Percentiles rank a stretch among this genome's conserved stretches.
phyloP scores from a whole-genome alignment of 2,329 filamentous ascomycete genomes.

The Plectosphaerella sp. region DNA sequence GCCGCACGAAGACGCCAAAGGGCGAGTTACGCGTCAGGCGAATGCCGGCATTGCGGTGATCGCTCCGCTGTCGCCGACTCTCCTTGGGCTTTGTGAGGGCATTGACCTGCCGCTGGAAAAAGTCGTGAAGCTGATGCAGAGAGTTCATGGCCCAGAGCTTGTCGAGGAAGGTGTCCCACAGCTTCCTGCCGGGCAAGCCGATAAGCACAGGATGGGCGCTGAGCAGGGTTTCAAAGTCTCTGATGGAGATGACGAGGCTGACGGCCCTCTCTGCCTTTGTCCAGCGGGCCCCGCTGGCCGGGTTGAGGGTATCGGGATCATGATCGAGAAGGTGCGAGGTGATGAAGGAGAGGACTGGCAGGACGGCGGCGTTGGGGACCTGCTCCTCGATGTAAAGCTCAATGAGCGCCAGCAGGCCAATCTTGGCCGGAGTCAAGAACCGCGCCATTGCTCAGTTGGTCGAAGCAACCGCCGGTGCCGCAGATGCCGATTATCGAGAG shows the following conservation, averaged over 20 bases:
- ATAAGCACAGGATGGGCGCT: conserved; percentile 44
- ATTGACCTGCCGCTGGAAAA: conserved; percentile 58
- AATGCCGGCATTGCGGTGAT: conserved; percentile 43
- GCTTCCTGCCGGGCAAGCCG: conserved; percentile 66
- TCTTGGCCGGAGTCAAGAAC: conserved; percentile 84
- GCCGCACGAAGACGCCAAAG: conserved; percentile 74
- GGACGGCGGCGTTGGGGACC: conserved; percentile 64
- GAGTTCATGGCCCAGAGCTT: conserved; percentile 82
- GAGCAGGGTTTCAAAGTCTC: conserved; percentile 57
- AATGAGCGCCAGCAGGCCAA: conserved; percentile 75
- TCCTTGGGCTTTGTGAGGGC: conserved; percentile 60
- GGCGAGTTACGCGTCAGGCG: conserved; percentile 70
- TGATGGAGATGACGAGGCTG: conserved; percentile 48
- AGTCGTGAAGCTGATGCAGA: conserved; percentile 72
- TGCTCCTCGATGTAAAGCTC: conserved; percentile 73
- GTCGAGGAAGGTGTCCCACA: conserved; percentile 83
- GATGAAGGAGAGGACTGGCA: conserved; percentile 75
- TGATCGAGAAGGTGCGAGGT: conserved; percentile 62
- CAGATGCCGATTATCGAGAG: too few species aligned
- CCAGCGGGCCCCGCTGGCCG: conserved; percentile 34
- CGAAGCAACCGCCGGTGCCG: too few species aligned
- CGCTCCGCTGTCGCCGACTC: conserved; percentile 37
- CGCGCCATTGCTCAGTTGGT: conserved; percentile 55
- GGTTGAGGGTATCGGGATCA: conserved; percentile 22
- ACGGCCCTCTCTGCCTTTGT: conserved; percentile 44